Evolutionary conservation across 495 filamentous ascomycete genomes (phyloP), one percentile per base, ranked within the genome.

Genomic region (Corynascus novoguineensis): DNA sequence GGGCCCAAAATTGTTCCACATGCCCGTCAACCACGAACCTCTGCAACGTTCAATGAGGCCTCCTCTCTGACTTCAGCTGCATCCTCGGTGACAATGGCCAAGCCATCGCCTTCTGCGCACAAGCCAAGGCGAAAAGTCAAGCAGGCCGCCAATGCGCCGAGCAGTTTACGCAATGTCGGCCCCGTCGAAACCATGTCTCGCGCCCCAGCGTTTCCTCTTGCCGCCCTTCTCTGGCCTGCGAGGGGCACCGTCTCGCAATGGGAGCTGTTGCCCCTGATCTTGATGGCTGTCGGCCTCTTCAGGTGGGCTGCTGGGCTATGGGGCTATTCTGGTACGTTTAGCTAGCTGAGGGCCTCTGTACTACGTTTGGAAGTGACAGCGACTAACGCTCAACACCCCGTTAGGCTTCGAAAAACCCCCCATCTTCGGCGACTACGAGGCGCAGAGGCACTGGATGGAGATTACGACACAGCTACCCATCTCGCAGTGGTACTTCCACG

Each of bases 391-490:
- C 31, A 21, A 25, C 62, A 57, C 46, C 21, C 25, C 17, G 32
- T 0, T 53, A 91, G 90, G 91, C 47, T 88, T 85, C 60, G 73
- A 85, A 59, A 82, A 83, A 38, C 90, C 90, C 4, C 93, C 93
- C 15, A 92, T 96, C 85, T 85, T 95, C 63, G 93, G 93, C 51
- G 93, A 98, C 69, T 97, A 96, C 68, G 93, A 98, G 71, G 93
- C 95, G 7, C 93, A 98, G 69, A 72, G 93, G 62, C 93, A 98
- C 65, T 98, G 93, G 93, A 97, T 97, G 92, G 93, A 97, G 64
- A 80, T 97, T 60, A 96, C 95, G 1, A 86, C 81, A 14, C 83
- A 93, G 57, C 78, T 98, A 4, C 95, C 93, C 9, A 78, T 95
- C 38, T 89, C 87, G 5, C 88, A 93, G 65, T 98, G 93, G 95